Evolutionary conservation across 345 rosid genomes (phyloP), one percentile per base, ranked within the genome.

Genomic region (Excoecaria cochinchinensis): DNA sequence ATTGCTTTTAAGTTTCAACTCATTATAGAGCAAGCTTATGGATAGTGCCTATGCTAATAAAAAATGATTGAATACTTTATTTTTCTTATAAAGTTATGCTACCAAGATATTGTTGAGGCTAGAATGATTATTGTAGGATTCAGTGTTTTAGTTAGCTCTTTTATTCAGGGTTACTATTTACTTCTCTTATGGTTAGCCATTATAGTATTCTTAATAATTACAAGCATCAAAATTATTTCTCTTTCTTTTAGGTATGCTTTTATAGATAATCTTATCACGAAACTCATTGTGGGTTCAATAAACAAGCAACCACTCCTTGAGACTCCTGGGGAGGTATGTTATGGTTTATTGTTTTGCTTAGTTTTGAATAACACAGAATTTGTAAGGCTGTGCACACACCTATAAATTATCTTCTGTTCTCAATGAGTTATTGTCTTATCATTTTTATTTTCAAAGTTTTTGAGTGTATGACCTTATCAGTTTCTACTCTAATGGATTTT

Each of bases 231-330:
- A 56, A 14, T 21, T 31, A 12, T 69, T 76, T 44, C 55, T 73
- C 52, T 44, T 59, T 58, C 60, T 67, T 66, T 38, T 40, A 95
- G 99, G 90, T 86, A 92, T 80, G 84, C 84, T 72, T 82, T 72
- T 78, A 67, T 86, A 61, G 89, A 81, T 38, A 79, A 81, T 83
- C 87, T 82, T 84, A 74, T 69, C 10, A 72, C 97, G 25, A 90
- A 90, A 87, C 90, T 63, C 70, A 85, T 91, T 53, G 80, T 87
- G 67, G 93, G 96, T 74, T 91, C 92, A 38, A 91, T 97, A 74
- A 88, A 91, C 77, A 80, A 87, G 84, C 97, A 87, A 76, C 90
- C 94, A 66, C 94, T 95, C 82, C 94, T 95, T 70, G 96, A 92
- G 83, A 90, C 97, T 78, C 97, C 97, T 0, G 94, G 97, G 22